Conservation (phyloP, 768 basidiomycete species). For the Kwoniella dendrophila region DNA sequence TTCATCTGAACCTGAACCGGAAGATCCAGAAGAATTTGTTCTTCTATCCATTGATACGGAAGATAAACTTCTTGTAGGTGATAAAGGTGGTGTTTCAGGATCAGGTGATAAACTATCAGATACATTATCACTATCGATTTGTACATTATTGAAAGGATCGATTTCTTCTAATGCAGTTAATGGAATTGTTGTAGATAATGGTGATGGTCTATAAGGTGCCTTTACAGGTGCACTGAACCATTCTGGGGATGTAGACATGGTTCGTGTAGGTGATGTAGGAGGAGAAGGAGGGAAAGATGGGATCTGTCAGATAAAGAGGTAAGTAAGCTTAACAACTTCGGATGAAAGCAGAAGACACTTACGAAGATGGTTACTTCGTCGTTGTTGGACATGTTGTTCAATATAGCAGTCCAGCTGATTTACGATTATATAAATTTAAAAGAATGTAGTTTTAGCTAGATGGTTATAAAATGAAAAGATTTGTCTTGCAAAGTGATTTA, state of each 20-base stretch:
- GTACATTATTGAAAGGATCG: conserved; percentile 14
- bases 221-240: conserved; percentile 24
- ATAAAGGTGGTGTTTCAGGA: conserved; percentile 21
- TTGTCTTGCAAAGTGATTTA: neutral
- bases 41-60: conserved; percentile 18
- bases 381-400: conserved; percentile 21
- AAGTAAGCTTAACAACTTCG: neutral
- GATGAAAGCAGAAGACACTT: neutral
- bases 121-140: neutral
- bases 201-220: conserved; percentile 24
- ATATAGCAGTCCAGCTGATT: conserved; percentile 6
- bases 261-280: conserved; percentile 18
- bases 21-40: conserved; percentile 12
- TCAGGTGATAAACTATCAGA: conserved; percentile 17
- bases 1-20: conserved; percentile 60
- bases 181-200: conserved; percentile 8
- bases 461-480: conserved; percentile 4
- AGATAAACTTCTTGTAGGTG: conserved; percentile 14
- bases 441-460: conserved; percentile 1
- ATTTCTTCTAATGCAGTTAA: conserved; percentile 11
- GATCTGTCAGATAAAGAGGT: conserved; percentile 1
- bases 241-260: conserved; percentile 23
- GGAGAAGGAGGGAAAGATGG: conserved; percentile 29
- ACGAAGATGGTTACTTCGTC: conserved; percentile 27
- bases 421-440: neutral